Percentiles rank a stretch among this genome's conserved stretches.
Evolutionary conservation across 768 basidiomycete species (phyloP).

Genomic region (Xerocomus spinulosus): DNA sequence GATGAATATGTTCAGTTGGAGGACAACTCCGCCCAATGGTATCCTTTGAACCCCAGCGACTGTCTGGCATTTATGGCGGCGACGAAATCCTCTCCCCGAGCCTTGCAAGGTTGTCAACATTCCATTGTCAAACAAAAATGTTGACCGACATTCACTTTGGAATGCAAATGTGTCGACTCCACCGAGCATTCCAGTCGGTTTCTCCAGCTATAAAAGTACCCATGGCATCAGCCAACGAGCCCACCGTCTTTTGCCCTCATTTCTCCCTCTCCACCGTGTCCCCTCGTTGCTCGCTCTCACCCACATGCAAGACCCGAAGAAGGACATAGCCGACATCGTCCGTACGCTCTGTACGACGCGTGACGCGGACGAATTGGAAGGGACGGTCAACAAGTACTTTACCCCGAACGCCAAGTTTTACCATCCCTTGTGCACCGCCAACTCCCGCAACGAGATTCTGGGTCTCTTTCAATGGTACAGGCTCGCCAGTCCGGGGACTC

Average conservation of each 20-base stretch:
- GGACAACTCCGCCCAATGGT: not conserved
- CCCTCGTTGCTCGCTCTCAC: not conserved
- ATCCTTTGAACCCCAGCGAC: not conserved
- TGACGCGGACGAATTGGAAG: slow-evolving; percentile 47
- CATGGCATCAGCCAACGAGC: not conserved
- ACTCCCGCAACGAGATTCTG: slow-evolving; percentile 51
- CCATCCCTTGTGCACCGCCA: slow-evolving; percentile 55
- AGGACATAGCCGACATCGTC: slow-evolving; percentile 46
- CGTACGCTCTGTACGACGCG: slow-evolving; percentile 42
- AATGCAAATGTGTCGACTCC: slow-evolving; percentile 2
- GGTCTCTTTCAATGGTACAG: slow-evolving; percentile 68
- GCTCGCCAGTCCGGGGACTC: slow-evolving; percentile 52
- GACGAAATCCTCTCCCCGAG: too few relatives aligned
- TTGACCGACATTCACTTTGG: slow-evolving; percentile 1
- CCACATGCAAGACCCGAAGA: slow-evolving; percentile 55
- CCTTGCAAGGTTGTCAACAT: not conserved
- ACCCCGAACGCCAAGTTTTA: slow-evolving; percentile 51
- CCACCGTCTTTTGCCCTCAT: not conserved
- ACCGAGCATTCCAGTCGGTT: not conserved
- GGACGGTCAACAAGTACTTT: slow-evolving; percentile 47
- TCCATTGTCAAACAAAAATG: not conserved
- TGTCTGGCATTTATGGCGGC: too few relatives aligned
- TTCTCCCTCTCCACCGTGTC: not conserved
- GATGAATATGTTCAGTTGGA: not conserved
- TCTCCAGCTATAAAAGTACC: slow-evolving; percentile 15